Percentiles rank a stretch among this genome's conserved stretches.
Evolutionary conservation across 1,139 yeast species (phyloP).

Genomic region (Candida sp.): DNA sequence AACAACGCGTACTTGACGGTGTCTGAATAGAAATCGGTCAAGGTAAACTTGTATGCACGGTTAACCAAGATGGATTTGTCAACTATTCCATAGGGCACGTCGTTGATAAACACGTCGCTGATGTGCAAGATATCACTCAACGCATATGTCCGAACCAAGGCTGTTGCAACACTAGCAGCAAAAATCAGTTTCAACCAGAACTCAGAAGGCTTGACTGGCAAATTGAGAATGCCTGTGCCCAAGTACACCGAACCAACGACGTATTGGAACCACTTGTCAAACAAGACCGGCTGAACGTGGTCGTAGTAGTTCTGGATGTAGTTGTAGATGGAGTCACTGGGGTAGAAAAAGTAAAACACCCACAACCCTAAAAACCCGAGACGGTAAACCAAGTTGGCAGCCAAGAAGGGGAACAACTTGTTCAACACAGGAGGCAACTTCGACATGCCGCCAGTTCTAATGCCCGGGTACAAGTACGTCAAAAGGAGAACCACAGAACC

Average conservation of each 20-base stretch:
- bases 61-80: slow-evolving; percentile 15
- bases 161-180: slow-evolving; percentile 4
- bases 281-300: slow-evolving; percentile 7
- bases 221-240: slow-evolving; percentile 12
- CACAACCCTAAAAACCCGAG: slow-evolving; percentile 8
- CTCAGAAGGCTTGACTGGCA: slow-evolving; percentile 3
- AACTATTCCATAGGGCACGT: slow-evolving; percentile 9
- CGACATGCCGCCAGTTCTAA: slow-evolving; percentile 1
- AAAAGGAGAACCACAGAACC: slow-evolving; percentile 8
- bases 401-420: slow-evolving; percentile 6
- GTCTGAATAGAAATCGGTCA: neutral
- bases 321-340: slow-evolving; percentile 10
- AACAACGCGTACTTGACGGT: neutral
- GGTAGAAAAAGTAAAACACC: slow-evolving; percentile 6
- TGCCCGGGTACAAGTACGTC: slow-evolving; percentile 9
- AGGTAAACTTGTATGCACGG: slow-evolving; percentile 7
- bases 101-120: slow-evolving; percentile 8
- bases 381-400: slow-evolving; percentile 7
- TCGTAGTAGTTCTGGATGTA: slow-evolving; percentile 9
- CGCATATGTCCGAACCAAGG: slow-evolving; percentile 3
- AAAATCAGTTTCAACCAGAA: slow-evolving; percentile 8
- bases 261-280: slow-evolving; percentile 14
- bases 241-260: slow-evolving; percentile 10
- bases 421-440: slow-evolving; percentile 8
- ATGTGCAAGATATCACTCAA: slow-evolving; percentile 1